These are phyloP conservation scores for Trypethelium eluteriae DNA, from an alignment of 495 filamentous ascomycete species.

Conservation along the genomic window DNA sequence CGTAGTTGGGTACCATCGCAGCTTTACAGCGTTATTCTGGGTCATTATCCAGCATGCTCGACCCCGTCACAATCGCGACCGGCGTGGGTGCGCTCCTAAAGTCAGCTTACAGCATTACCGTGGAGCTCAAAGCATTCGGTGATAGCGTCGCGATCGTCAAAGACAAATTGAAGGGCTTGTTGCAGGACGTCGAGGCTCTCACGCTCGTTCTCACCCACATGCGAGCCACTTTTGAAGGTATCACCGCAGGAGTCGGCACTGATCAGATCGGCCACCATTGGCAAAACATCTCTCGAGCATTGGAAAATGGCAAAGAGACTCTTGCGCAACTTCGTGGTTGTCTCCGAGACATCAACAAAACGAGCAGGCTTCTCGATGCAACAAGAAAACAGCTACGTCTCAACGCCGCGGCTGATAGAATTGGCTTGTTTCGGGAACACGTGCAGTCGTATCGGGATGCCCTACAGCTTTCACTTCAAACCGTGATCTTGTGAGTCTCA, in stretches of 20 bases:
- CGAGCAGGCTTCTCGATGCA: constrained; percentile 16
- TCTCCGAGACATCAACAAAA: constrained; percentile 16
- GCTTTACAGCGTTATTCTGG: neutral
- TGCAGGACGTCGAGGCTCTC: constrained; percentile 23
- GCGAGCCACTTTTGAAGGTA: constrained; percentile 21
- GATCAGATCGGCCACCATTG: constrained; percentile 24
- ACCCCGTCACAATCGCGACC: constrained; percentile 22
- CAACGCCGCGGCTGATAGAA: constrained; percentile 17
- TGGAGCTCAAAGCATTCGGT: constrained; percentile 22
- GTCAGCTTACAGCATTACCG: constrained; percentile 15
- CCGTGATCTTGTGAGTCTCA: constrained; percentile 21
- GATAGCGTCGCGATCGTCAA: constrained; percentile 20
- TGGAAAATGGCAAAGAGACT: constrained; percentile 18
- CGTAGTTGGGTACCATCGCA: too few relatives aligned
- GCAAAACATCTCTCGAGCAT: constrained; percentile 14
- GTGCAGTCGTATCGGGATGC: constrained; percentile 21
- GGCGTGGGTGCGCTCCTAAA: constrained; percentile 17
- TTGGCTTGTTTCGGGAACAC: constrained; percentile 15
- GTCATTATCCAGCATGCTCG: constrained; percentile 13
- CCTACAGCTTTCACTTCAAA: constrained; percentile 20
- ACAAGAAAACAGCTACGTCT: constrained; percentile 22
- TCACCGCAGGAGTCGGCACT: constrained; percentile 12
- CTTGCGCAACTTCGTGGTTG: constrained; percentile 15
- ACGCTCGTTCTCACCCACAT: constrained; percentile 19
- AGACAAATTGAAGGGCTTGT: constrained; percentile 13